Evolutionary conservation across 106 monocot genomes (phyloP), one percentile per base, ranked within the genome.

Genomic region (Vanilla planifolia): DNA sequence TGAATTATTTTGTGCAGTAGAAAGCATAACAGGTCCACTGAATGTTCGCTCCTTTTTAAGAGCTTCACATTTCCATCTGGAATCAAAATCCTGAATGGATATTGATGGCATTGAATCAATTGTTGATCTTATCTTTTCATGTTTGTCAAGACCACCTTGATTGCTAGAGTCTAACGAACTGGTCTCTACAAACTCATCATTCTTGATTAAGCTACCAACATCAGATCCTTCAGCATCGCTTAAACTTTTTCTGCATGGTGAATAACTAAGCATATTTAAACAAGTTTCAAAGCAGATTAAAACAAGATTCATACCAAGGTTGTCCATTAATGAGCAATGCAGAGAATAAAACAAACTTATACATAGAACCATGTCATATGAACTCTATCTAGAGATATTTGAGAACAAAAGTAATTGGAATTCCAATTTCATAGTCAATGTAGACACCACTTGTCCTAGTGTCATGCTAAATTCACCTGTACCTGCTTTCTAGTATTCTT

Each of bases 11-110:
- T 57, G 70, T 59, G 63, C 52, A 37, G 37, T 9, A 37, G 4
- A 9, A 37, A 63, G 53, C 30, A 81, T 26, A 56, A 74, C 41
- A 8, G 76, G 75, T 59, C 80, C 78, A 60, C 85, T 78, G 63
- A 61, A 64, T 47, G 67, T 72, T 73, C 68, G 77, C 22, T 57
- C 62, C 51, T 73, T 85, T 50, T 61, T 73, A 33, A 62, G 73
- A 50, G 58, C 55, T 45, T 68, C 63, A 52, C 46, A 62, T 64
- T 66, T 81, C 37, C 48, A 60, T 15, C 42, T 77, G 8, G 7
- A 37, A 6, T 79, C 82, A 47, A 37, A 20, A 21, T 47, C 61
- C 35, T 62, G 73, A 51, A 66, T 89, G 39, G 72, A 72, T 32
- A 66, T 67, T 68, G 85, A 67, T 32, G 67, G 61, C 17, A 36